Base-by-base conservation (phyloP, 2,329 filamentous ascomycete species). In the Pseudopyrenochaeta lycopersici region DNA sequence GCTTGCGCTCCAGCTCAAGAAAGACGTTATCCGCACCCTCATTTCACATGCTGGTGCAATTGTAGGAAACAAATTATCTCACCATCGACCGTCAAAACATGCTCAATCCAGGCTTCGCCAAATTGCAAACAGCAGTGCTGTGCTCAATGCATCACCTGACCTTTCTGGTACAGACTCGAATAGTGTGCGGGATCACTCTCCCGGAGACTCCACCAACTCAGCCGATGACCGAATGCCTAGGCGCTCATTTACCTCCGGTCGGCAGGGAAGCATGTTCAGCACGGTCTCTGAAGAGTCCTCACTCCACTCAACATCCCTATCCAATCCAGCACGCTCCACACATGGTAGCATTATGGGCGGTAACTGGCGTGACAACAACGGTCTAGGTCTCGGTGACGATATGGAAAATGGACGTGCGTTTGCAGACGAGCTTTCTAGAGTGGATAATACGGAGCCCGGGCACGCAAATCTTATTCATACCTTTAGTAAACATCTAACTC, bases 31-130 rank as follows among this genome's bases (percentile, higher is more conserved):
- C 71, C 91, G 92, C 70, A 94, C 95, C 0, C 83, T 99, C 40
- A 96, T 99, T 67, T 95, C 91, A 1, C 95, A 99, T 71, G 93
- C 94, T 0, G 95, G 95, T 31, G 92, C 95, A 52, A 97, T 99
- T 63, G 92, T 99, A 44, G 92, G 94, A 49, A 99, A 99, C 82
- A 99, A 99, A 73, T 91, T 99, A 77, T 91, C 89, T 46, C 91
- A 92, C 70, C 91, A 96, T 71, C 87, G 92, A 3, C 93, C 94
- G 1, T 91, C 82, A 60, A 90, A 88, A 46, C 88, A 90, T 53
- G 90, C 95, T 71, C 88, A 91, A 68, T 90, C 83, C 68, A 88
- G 90, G 58, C 83, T 96, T 30, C 87, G 93, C 36, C 92, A 97
- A 74, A 81, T 96, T 52, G 92, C 91, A n/a, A 93, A 86, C 53